phyloP scores from a whole-genome alignment of 176 grass and related monocot species.

The Oryza nivara region DNA sequence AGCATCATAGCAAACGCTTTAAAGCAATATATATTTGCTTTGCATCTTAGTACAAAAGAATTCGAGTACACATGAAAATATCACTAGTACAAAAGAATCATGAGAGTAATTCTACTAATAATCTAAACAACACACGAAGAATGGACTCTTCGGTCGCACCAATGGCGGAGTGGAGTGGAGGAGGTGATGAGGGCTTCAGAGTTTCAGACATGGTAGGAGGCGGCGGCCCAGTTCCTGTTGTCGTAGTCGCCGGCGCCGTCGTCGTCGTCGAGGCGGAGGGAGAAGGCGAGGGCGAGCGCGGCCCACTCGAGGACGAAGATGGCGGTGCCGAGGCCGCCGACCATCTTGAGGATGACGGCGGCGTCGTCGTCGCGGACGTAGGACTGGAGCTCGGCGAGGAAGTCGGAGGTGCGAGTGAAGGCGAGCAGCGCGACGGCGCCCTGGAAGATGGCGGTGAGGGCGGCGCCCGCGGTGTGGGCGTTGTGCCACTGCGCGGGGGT shows the following conservation, averaged over 20 bases:
- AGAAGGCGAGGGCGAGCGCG: constrained; percentile 77
- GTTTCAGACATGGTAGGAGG: constrained; percentile 70
- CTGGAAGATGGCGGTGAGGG: constrained; percentile 96
- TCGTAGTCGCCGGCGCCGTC: not conserved
- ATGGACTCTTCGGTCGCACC: not conserved
- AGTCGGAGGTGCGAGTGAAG: constrained; percentile 75
- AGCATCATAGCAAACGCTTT: not conserved
- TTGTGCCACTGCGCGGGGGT: constrained; percentile 56
- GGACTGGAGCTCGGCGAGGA: constrained; percentile 77
- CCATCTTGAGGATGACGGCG: constrained; percentile 95
- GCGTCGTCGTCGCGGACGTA: constrained; percentile 93
- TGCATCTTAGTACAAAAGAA: constrained; percentile 35
- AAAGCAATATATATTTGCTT: constrained; percentile 52
- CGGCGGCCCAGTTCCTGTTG: constrained; percentile 73
- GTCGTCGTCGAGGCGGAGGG: constrained; percentile 59
- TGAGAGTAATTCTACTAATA: not conserved
- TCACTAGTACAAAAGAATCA: constrained; percentile 30
- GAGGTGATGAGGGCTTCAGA: constrained; percentile 28
- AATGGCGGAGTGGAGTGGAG: too few species aligned
- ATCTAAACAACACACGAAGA: not conserved
- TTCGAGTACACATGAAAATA: not conserved
- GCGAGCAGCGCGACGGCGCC: constrained; percentile 75
- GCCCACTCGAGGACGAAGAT: constrained; percentile 91
- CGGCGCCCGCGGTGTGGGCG: constrained; percentile 66
- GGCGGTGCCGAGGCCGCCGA: constrained; percentile 75